Evolutionary conservation across 352 stramenopile species (phyloP).

Genomic region (Globisporangium nodosum): DNA sequence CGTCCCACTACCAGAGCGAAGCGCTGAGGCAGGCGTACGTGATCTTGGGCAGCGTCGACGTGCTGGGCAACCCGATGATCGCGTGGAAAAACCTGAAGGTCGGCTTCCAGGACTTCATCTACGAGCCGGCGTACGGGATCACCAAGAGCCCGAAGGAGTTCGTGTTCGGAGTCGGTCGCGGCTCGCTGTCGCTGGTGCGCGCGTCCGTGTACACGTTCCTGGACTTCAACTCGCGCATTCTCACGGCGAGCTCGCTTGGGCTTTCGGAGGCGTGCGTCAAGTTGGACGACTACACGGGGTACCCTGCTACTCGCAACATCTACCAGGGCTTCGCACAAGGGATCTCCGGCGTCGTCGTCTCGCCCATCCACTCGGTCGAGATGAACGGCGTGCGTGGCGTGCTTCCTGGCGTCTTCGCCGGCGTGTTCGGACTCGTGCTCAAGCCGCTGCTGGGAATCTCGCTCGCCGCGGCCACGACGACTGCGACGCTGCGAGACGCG

Average conservation of each 20-base stretch:
- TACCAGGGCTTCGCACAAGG: conserved; percentile 85
- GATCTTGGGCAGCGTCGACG: conserved; percentile 83
- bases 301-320: conserved; percentile 78
- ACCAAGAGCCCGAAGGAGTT: conserved; percentile 77
- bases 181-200: conserved; percentile 78
- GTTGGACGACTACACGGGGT: conserved; percentile 85
- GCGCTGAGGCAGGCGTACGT: conserved; percentile 85
- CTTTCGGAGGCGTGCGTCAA: conserved; percentile 83
- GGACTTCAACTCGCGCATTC: conserved; percentile 86
- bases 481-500: conserved; percentile 69
- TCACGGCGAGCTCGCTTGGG: conserved; percentile 72
- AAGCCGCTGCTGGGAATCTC: conserved; percentile 80
- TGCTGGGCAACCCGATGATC: conserved; percentile 86
- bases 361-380: conserved; percentile 80
- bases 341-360: conserved; percentile 78
- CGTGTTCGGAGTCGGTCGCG: conserved; percentile 67
- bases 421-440: conserved; percentile 72
- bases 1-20: conserved; percentile 86
- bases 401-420: conserved; percentile 69
- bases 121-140: conserved; percentile 74
- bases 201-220: conserved; percentile 83
- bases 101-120: conserved; percentile 81
- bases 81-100: conserved; percentile 81
- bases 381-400: conserved; percentile 71
- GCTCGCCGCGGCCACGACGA: conserved; percentile 64